Percentiles rank a stretch among this genome's conserved stretches.
phyloP scores from a whole-genome alignment of 352 stramenopile genomes.

The Pythium aphanidermatum region DNA sequence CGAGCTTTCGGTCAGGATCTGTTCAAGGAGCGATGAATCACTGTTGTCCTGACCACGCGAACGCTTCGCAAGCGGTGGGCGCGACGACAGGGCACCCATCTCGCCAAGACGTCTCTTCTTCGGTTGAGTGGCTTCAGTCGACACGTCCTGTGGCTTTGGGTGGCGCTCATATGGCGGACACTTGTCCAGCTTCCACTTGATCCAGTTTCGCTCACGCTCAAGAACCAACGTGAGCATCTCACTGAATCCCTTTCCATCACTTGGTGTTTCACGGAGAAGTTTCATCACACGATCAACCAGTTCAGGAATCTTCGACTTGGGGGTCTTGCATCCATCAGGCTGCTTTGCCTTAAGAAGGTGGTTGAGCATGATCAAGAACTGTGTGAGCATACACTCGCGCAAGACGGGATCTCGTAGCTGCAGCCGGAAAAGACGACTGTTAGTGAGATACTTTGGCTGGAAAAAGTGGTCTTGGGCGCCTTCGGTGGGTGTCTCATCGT shows the following conservation, averaged over 20 bases:
- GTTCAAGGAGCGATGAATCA: slow-evolving; percentile 53
- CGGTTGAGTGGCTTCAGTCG: slow-evolving; percentile 14
- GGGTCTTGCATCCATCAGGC: slow-evolving; percentile 36
- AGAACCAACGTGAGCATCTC: slow-evolving; percentile 84
- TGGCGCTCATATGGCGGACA: slow-evolving; percentile 75
- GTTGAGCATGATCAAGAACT: slow-evolving; percentile 83
- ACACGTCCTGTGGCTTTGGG: slow-evolving; percentile 12
- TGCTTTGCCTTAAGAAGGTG: slow-evolving; percentile 57
- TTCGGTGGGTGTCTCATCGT: slow-evolving; percentile 4
- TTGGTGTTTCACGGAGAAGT: slow-evolving; percentile 81
- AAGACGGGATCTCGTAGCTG: slow-evolving; percentile 88
- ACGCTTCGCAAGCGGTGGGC: slow-evolving; percentile 24
- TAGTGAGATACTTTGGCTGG: slow-evolving; percentile 91
- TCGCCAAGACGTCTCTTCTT: slow-evolving; percentile 42
- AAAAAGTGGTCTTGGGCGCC: slow-evolving; percentile 77
- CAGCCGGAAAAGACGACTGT: slow-evolving; percentile 86
- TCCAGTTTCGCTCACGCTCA: slow-evolving; percentile 86
- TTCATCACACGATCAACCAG: slow-evolving; percentile 67
- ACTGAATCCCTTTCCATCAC: slow-evolving; percentile 82
- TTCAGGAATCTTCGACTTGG: slow-evolving; percentile 52
- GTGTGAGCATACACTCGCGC: slow-evolving; percentile 84
- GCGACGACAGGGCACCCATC: slow-evolving; percentile 11
- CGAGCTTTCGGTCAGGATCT: slow-evolving; percentile 74
- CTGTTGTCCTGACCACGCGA: slow-evolving; percentile 5
- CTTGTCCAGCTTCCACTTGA: slow-evolving; percentile 89